These are phyloP conservation scores for Aspergillus japonicus DNA, from an alignment of 2,329 filamentous ascomycete genomes.

Conservation along the genomic window DNA sequence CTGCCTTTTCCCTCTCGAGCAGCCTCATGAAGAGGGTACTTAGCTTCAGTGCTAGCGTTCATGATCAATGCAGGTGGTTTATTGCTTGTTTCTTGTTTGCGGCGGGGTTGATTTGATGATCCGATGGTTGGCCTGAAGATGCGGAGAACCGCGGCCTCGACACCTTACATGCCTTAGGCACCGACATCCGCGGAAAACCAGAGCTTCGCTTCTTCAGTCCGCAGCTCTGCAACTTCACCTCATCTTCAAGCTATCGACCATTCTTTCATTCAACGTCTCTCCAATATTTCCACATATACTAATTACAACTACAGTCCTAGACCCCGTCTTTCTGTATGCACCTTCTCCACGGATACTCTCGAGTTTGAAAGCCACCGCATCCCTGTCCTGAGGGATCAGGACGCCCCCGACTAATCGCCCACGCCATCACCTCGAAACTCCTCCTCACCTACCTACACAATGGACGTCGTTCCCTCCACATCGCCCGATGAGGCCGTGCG, in stretches of 20 bases:
- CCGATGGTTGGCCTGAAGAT: not conserved
- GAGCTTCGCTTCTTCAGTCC: constrained; percentile 2
- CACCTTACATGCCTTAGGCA: constrained; percentile 16
- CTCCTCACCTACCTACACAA: constrained; percentile 16
- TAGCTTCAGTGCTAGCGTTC: constrained; percentile 51
- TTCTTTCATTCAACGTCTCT: not conserved
- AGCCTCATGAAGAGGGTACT: constrained; percentile 83
- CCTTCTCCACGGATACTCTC: not conserved
- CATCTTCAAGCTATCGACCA: not conserved
- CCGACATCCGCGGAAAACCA: constrained; percentile 9
- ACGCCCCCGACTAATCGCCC: constrained; percentile 18
- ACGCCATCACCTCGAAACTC: not conserved
- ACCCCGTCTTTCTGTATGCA: not conserved
- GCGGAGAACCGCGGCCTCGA: not conserved
- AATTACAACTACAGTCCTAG: not conserved
- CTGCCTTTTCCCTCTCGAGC: constrained; percentile 80
- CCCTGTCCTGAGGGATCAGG: constrained; percentile 13
- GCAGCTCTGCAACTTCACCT: not conserved
- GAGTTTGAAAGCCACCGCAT: not conserved
- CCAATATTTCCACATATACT: not conserved
- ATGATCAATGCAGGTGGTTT: constrained; percentile 27
- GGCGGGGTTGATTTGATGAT: constrained; percentile 4
- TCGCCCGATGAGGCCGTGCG: constrained; percentile 40
- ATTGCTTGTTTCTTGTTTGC: not conserved
- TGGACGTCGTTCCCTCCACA: constrained; percentile 33